Evolutionary conservation across 768 basidiomycete species (phyloP).

Genomic region (Lactarius sanguifluus): DNA sequence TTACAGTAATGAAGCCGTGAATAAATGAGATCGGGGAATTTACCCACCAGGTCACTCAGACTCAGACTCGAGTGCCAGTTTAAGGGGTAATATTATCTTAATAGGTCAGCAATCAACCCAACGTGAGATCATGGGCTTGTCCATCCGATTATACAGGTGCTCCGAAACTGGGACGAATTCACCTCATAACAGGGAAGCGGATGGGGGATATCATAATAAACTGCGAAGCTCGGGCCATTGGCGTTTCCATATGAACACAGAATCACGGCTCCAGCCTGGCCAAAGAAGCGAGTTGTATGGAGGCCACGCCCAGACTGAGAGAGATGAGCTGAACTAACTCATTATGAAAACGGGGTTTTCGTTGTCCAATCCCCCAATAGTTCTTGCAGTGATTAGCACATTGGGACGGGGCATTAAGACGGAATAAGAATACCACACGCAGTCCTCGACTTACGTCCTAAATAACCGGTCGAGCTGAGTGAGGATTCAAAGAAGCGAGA

Average conservation of each 20-base stretch:
- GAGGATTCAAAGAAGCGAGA: not conserved
- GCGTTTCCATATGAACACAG: constrained; percentile 10
- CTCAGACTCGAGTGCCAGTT: not conserved
- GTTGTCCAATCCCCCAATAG: not conserved
- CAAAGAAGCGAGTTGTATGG: not conserved
- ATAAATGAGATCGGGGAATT: not conserved
- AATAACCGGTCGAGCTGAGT: not conserved
- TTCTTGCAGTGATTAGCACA: not conserved
- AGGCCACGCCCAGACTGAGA: not conserved
- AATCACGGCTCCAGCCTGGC: not conserved
- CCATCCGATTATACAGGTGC: not conserved
- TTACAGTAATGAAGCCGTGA: not conserved
- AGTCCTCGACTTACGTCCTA: not conserved
- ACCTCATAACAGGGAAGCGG: not conserved
- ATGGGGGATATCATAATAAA: not conserved
- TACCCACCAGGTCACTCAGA: not conserved
- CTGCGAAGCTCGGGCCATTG: not conserved
- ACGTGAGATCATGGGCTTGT: not conserved
- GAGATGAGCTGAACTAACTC: not conserved
- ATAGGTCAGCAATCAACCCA: not conserved
- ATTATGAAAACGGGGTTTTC: not conserved
- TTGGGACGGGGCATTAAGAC: not conserved
- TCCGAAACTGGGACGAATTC: not conserved
- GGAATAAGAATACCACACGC: not conserved
- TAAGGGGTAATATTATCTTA: not conserved